Percentiles rank a stretch among this genome's conserved stretches.
Conservation (phyloP, 2,329 filamentous ascomycete species). For the Coniochaeta pulveracea region DNA sequence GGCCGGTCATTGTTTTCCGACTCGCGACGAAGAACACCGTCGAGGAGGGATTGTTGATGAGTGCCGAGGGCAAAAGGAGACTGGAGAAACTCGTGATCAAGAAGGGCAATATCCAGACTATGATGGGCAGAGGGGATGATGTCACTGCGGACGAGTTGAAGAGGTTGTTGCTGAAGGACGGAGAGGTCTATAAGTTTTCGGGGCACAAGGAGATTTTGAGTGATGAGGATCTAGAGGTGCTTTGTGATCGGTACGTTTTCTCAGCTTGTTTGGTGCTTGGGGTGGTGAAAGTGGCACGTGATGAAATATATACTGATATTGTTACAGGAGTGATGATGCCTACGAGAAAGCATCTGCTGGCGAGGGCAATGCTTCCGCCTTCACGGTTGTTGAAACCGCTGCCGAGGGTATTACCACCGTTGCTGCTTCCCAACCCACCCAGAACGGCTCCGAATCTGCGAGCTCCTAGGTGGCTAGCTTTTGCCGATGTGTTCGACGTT, state of each 20-base stretch:
- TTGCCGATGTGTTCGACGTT: no score
- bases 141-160: conserved; percentile 51
- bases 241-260: conserved; percentile 56
- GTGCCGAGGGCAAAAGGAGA: conserved; percentile 81
- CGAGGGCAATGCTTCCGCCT: conserved; percentile 58
- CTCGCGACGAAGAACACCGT: conserved; percentile 89
- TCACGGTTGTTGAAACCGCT: conserved; percentile 71
- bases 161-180: conserved; percentile 58
- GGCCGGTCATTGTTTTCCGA: conserved; percentile 85
- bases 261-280: background rate
- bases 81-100: conserved; percentile 93
- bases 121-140: conserved; percentile 43
- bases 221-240: conserved; percentile 61
- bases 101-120: conserved; percentile 72
- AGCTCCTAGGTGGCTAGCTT: no score
- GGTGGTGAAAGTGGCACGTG: background rate
- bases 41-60: conserved; percentile 75
- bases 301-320: background rate
- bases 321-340: conserved; percentile 39
- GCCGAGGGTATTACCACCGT: conserved; percentile 34
- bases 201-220: conserved; percentile 58
- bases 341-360: conserved; percentile 68
- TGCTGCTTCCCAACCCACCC: no score
- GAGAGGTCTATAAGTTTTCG: conserved; percentile 48
- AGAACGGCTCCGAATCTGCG: no score